A percentile compares a stretch with the other conserved stretches of the same genome.
Conservation (phyloP, 2,329 filamentous ascomycete genomes). For the Penicillium sp. region DNA sequence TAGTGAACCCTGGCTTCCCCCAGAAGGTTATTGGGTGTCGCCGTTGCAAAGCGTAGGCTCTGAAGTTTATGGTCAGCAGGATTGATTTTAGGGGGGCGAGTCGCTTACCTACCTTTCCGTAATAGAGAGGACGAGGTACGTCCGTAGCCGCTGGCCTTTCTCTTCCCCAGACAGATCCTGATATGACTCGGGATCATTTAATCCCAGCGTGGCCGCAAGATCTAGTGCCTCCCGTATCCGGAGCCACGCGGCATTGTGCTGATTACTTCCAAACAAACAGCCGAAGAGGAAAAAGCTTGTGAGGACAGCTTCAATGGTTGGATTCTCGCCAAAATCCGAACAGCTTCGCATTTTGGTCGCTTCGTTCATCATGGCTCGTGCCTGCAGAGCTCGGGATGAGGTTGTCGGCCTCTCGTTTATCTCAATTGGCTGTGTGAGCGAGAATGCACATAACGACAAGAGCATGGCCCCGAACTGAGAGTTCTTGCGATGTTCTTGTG, state of each 20-base stretch:
- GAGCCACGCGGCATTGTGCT: constrained; percentile 75
- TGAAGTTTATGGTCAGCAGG: constrained; percentile 13
- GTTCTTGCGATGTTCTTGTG: constrained; percentile 44
- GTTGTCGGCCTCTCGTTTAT: constrained; percentile 41
- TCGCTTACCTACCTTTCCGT: constrained; percentile 29
- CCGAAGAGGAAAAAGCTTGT: constrained; percentile 76
- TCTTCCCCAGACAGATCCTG: constrained; percentile 35
- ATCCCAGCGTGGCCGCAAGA: constrained; percentile 40
- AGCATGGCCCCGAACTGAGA: constrained; percentile 46
- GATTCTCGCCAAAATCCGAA: constrained; percentile 42
- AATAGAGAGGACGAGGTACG: constrained; percentile 38
- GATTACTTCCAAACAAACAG: constrained; percentile 66
- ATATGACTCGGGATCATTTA: constrained; percentile 43
- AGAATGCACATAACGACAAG: constrained; percentile 43
- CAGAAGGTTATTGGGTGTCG: constrained; percentile 44
- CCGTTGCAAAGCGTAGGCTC: constrained; percentile 44
- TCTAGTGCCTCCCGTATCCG: constrained; percentile 67
- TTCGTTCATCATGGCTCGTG: constrained; percentile 43
- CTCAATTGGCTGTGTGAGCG: constrained; percentile 46
- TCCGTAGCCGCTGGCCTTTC: constrained; percentile 40
- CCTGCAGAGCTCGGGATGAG: constrained; percentile 37
- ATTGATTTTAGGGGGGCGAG: not conserved
- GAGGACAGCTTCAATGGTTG: constrained; percentile 47
- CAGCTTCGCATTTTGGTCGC: constrained; percentile 45
- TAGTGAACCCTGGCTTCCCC: constrained; percentile 40